phyloP scores from a whole-genome alignment of 345 rosid species.

The Eucalyptus microcorys region DNA sequence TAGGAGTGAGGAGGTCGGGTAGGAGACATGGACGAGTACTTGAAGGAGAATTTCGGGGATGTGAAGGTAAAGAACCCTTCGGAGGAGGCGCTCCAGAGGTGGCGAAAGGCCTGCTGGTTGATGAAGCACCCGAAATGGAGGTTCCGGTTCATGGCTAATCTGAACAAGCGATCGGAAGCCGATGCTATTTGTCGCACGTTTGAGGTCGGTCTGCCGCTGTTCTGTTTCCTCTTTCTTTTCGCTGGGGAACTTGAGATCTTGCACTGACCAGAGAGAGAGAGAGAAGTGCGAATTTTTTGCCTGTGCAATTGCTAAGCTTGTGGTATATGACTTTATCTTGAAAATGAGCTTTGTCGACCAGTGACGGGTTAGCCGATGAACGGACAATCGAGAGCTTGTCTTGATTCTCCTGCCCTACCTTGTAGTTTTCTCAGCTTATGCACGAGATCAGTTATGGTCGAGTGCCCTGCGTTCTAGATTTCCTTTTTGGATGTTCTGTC shows the following conservation, averaged over 20 bases:
- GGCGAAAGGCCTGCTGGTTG: constrained; percentile 88
- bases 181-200: constrained; percentile 73
- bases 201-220: constrained; percentile 30
- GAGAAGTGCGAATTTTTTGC: neutral
- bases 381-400: too few relatives aligned
- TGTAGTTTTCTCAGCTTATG: too few relatives aligned
- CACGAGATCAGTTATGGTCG: too few relatives aligned
- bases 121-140: constrained; percentile 77
- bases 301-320: neutral
- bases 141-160: constrained; percentile 89
- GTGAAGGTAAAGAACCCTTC: constrained; percentile 88
- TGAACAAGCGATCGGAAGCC: constrained; percentile 73
- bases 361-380: too few relatives aligned
- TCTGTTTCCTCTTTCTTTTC: neutral
- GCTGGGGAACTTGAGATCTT: neutral
- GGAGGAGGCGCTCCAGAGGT: constrained; percentile 82
- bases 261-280: neutral
- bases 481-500: too few relatives aligned
- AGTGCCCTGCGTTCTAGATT: too few relatives aligned
- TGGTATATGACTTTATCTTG: neutral
- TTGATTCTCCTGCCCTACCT: too few relatives aligned
- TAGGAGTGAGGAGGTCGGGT: neutral
- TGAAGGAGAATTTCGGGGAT: constrained; percentile 64
- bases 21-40: constrained; percentile 43
- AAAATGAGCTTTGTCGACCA: neutral